Conservation (phyloP, 139 green algal genomes). For the Tetradesmus lagerheimii region DNA sequence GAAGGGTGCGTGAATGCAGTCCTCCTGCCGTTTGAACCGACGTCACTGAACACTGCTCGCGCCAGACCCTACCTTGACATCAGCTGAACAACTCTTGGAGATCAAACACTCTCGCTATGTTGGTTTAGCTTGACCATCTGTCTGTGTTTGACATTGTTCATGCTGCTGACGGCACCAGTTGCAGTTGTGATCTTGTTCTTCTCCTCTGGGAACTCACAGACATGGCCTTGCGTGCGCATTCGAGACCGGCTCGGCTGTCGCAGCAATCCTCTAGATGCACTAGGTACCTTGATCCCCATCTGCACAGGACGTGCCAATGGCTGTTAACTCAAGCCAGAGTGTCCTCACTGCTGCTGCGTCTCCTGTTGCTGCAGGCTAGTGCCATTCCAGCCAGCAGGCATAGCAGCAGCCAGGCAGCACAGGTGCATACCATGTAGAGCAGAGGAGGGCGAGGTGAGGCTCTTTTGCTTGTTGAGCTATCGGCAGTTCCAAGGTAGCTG, state of each 20-base stretch:
- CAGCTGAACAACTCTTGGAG: no score
- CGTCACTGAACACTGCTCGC: neutral
- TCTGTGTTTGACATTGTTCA: no score
- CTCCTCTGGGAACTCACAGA: neutral
- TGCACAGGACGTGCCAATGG: neutral
- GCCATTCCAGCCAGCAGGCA: neutral
- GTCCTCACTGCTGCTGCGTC: neutral
- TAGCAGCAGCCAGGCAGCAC: neutral
- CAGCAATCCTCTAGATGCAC: neutral
- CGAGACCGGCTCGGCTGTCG: neutral
- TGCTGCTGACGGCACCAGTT: no score
- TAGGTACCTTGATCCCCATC: neutral
- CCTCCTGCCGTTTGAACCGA: neutral
- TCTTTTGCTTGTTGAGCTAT: neutral
- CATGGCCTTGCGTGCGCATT: neutral
- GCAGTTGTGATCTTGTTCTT: neutral
- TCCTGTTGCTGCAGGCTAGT: constrained; percentile 4
- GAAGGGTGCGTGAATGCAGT: no score
- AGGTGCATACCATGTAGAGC: neutral
- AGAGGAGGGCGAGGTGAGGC: neutral
- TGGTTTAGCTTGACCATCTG: no score
- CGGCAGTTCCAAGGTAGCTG: neutral
- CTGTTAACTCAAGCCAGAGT: neutral
- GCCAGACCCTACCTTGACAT: neutral
- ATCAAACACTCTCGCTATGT: no score